phyloP scores from a whole-genome alignment of 2,329 filamentous ascomycete genomes.

The Talaromyces atroroseus region DNA sequence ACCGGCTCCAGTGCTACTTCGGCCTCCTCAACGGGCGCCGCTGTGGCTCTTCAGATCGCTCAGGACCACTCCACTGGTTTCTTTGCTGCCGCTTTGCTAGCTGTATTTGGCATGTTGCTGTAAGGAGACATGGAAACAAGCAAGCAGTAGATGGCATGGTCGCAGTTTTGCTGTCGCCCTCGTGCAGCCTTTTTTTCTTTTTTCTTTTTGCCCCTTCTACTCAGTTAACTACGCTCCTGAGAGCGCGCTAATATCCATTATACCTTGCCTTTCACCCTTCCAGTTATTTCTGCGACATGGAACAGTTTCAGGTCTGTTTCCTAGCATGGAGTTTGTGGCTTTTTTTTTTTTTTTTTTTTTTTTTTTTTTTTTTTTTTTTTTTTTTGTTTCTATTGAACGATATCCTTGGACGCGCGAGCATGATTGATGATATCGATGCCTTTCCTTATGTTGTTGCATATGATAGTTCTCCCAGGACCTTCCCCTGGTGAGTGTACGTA shows the following conservation, averaged over 20 bases:
- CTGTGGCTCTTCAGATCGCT: constrained; percentile 37
- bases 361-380: constrained; percentile 7
- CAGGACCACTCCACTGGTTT: constrained; percentile 49
- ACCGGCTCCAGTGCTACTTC: constrained; percentile 28
- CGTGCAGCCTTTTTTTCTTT: not conserved
- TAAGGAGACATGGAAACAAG: constrained; percentile 31
- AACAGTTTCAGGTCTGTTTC: constrained; percentile 2
- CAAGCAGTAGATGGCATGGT: not conserved
- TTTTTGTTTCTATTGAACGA: constrained; percentile 8
- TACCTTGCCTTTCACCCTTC: not conserved
- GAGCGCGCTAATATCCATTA: constrained; percentile 2
- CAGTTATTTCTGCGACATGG: not conserved
- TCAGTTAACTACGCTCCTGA: not conserved
- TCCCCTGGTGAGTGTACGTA: not conserved
- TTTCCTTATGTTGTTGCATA: constrained; percentile 9
- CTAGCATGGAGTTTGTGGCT: constrained; percentile 14
- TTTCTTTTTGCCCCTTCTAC: too few species aligned
- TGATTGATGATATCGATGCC: constrained; percentile 14
- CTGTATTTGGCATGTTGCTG: constrained; percentile 54
- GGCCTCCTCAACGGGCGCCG: constrained; percentile 21
- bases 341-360: constrained; percentile 8
- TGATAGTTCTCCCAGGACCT: not conserved
- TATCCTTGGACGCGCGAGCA: constrained; percentile 12
- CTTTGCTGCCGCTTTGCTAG: constrained; percentile 50
- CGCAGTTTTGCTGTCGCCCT: not conserved